Evolutionary conservation across 257 asterid species (phyloP), one percentile per base, ranked within the genome.

Genomic region (Leptodermis oblonga): DNA sequence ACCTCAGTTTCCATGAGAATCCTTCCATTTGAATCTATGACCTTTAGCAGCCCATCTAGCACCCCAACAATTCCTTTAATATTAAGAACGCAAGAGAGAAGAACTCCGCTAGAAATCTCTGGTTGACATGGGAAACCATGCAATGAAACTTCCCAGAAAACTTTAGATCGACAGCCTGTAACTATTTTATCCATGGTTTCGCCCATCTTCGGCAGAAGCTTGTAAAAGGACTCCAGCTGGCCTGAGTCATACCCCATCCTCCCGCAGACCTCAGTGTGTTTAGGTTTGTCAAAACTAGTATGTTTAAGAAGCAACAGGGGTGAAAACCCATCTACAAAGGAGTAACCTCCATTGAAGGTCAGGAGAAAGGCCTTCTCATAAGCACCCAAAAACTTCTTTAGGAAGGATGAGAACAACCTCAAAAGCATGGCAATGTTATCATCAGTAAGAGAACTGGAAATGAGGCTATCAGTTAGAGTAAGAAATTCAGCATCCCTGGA

Each of bases 91-190:
- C 96, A 91, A 67, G 99, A 94, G 34, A 95, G 84, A 51, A 94
- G 72, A 80, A 84, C 72, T 75, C 84, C 97, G 71, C 88, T 74
- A 6, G 79, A 74, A 79, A 68, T 77, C 60, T 77, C 89, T 75
- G 73, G 70, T 78, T 82, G 77, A 70, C 88, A 84, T 17, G 99
- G 96, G 78, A 94, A 86, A 23, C 99, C 99, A 84, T 89, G 97
- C 82, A 91, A 75, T 23, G 71, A 77, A 73, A 87, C 71, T 79
- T 87, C 87, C 97, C 96, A 94, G 71, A 89, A 79, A 56, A 85
- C 74, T 76, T 86, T 83, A 31, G 88, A 79, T 62, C 83, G 90
- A 77, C 80, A 65, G 31, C 92, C 99, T 58, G 76, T 54, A 78
- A 89, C 79, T 74, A 85, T 67, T 75, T 80, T 89, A 58, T 85